Percentiles rank a stretch among this genome's conserved stretches.
phyloP scores from a whole-genome alignment of 768 basidiomycete species.

The Psilocybe cubensis region DNA sequence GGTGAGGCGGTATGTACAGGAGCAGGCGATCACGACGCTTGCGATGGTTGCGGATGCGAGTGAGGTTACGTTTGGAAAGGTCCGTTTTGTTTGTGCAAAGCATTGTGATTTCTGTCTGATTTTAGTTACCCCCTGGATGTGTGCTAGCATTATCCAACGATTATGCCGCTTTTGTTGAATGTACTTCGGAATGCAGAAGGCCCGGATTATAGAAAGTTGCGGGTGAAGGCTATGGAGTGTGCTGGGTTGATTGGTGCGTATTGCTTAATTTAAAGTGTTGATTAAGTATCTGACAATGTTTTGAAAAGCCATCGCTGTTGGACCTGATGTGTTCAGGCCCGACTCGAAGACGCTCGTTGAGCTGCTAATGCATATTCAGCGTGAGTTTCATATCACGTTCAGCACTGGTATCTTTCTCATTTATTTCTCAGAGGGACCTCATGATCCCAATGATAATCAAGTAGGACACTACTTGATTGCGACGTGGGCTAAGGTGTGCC shows the following conservation, averaged over 20 bases:
- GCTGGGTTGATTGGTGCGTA: conserved; percentile 79
- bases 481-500: conserved; percentile 90
- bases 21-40: conserved; percentile 85
- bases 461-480: conserved; percentile 76
- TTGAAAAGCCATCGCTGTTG: conserved; percentile 79
- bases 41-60: conserved; percentile 91
- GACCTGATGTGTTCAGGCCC: conserved; percentile 74
- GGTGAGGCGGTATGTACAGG: conserved; percentile 74
- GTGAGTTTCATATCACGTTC: conserved; percentile 38
- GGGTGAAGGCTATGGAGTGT: conserved; percentile 91
- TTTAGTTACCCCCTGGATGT: neutral
- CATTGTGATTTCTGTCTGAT: neutral
- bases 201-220: conserved; percentile 65
- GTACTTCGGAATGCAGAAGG: conserved; percentile 76
- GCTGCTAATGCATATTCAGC: conserved; percentile 76
- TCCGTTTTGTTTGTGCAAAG: conserved; percentile 1
- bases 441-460: conserved; percentile 74
- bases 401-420: neutral
- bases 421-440: conserved; percentile 49
- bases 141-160: conserved; percentile 23
- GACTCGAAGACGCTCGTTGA: conserved; percentile 77
- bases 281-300: neutral
- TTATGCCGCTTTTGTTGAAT: conserved; percentile 57
- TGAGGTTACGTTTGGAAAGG: conserved; percentile 65
- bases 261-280: neutral